A percentile compares a stretch with the other conserved stretches of the same genome.
Conservation (phyloP, 768 basidiomycete genomes). For the Gelatoporia subvermispora region DNA sequence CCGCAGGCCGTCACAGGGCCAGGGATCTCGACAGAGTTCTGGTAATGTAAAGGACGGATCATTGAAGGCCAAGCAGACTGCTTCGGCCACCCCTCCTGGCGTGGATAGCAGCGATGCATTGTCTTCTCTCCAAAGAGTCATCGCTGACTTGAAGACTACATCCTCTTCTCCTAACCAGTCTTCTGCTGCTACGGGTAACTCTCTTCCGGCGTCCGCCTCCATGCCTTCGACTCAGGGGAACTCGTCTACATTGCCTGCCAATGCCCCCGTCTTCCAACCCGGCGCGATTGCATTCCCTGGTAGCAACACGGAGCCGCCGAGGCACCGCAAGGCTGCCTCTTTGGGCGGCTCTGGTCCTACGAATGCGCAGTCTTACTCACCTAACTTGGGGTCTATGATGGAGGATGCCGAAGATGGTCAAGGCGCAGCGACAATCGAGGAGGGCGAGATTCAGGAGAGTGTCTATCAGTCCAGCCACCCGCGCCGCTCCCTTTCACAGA, state of each 20-base stretch:
- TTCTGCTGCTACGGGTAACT: constrained; percentile 33
- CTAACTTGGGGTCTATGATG: constrained; percentile 78
- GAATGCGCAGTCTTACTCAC: constrained; percentile 68
- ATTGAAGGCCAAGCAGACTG: constrained; percentile 35
- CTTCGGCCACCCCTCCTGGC: constrained; percentile 44
- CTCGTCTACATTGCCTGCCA: constrained; percentile 51
- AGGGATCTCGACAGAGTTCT: constrained; percentile 40
- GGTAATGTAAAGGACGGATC: constrained; percentile 15
- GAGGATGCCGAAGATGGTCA: constrained; percentile 71
- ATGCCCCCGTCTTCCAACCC: constrained; percentile 74
- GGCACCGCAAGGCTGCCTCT: constrained; percentile 81
- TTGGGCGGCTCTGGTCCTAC: constrained; percentile 56
- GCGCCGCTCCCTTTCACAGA: constrained; percentile 74
- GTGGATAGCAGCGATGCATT: constrained; percentile 75
- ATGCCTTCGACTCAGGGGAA: constrained; percentile 43
- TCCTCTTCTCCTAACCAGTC: constrained; percentile 54
- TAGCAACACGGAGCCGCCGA: constrained; percentile 38
- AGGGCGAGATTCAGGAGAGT: constrained; percentile 72
- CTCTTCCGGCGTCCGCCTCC: constrained; percentile 31
- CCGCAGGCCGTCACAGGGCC: constrained; percentile 55
- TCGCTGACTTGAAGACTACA: constrained; percentile 87
- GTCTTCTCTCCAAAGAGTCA: constrained; percentile 87
- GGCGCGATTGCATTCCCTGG: constrained; percentile 54
- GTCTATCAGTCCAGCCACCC: constrained; percentile 55
- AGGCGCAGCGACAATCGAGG: constrained; percentile 48